These are phyloP conservation scores for Nakazawaea holstii DNA, from an alignment of 805 yeast species.

Conservation along the genomic window DNA sequence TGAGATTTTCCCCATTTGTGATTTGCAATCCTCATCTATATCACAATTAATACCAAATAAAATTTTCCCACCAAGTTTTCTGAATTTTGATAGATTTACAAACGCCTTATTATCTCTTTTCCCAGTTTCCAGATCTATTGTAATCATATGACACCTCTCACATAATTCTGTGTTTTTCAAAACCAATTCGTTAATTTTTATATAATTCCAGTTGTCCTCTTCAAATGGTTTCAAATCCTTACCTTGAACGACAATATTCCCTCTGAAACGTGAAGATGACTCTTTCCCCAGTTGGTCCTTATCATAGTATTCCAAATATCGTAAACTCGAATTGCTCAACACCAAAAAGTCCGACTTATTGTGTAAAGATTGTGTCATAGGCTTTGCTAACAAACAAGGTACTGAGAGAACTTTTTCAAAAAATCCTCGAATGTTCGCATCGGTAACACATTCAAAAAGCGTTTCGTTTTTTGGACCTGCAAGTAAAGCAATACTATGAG, in stretches of 20 bases:
- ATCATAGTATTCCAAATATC: conserved; percentile 13
- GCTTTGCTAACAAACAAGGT: conserved; percentile 30
- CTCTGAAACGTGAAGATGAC: conserved; percentile 26
- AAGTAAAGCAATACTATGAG: conserved; percentile 1
- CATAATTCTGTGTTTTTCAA: conserved; percentile 25
- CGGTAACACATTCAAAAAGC: conserved; percentile 13
- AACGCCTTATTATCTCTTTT: conserved; percentile 26
- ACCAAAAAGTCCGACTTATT: conserved; percentile 36
- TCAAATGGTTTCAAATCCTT: conserved; percentile 22
- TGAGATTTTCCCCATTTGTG: not conserved
- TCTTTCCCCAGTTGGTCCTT: not conserved
- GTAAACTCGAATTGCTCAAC: conserved; percentile 26
- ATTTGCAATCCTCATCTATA: conserved; percentile 14
- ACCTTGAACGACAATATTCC: conserved; percentile 29
- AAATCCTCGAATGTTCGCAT: conserved; percentile 20
- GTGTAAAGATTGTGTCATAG: conserved; percentile 13
- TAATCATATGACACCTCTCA: conserved; percentile 40
- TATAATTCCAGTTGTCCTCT: conserved; percentile 32
- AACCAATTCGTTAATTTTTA: conserved; percentile 14
- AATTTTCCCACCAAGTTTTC: conserved; percentile 31
- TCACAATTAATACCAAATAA: conserved; percentile 31
- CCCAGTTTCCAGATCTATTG: conserved; percentile 32
- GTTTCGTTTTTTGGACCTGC: not conserved
- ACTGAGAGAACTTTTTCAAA: conserved; percentile 23
- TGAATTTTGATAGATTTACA: conserved; percentile 24